Percentiles rank a stretch among this genome's conserved stretches.
Evolutionary conservation across 768 basidiomycete genomes (phyloP).

Genomic region (Mycena olivaceomarginata): DNA sequence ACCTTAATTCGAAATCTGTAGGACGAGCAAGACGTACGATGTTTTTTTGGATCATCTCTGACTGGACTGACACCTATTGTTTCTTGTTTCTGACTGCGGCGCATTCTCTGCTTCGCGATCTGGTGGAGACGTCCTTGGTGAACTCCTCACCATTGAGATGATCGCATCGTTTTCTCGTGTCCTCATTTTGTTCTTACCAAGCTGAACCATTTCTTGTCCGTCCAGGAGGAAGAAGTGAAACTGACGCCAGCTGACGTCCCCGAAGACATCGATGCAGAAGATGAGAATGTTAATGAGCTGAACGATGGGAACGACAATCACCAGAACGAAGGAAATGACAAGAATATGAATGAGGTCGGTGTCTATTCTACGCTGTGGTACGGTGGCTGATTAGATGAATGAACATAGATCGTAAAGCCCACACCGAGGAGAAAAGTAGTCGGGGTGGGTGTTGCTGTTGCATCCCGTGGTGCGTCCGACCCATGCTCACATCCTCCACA

Average conservation of each 20-base stretch:
- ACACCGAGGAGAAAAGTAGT: slow-evolving; percentile 39
- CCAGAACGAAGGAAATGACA: slow-evolving; percentile 51
- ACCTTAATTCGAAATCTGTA: slow-evolving; percentile 44
- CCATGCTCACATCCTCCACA: neutral
- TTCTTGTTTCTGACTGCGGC: neutral
- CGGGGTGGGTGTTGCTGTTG: neutral
- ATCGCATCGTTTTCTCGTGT: no score
- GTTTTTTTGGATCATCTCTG: neutral
- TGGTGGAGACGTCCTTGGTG: no score
- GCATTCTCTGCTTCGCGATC: no score
- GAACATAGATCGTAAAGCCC: neutral
- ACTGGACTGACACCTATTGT: slow-evolving; percentile 37
- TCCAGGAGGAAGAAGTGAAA: slow-evolving; percentile 47
- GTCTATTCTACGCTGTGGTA: neutral
- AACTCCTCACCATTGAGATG: no score
- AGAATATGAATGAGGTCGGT: slow-evolving; percentile 32
- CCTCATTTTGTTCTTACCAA: no score
- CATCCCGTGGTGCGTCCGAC: no score
- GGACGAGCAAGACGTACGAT: slow-evolving; percentile 31
- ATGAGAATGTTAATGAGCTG: slow-evolving; percentile 52
- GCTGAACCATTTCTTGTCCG: neutral
- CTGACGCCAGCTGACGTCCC: slow-evolving; percentile 30
- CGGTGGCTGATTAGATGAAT: neutral
- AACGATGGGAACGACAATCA: slow-evolving; percentile 48
- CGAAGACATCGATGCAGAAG: slow-evolving; percentile 42